Conservation (phyloP, 2,329 filamentous ascomycete species). For the Dactylellina cionopaga region DNA sequence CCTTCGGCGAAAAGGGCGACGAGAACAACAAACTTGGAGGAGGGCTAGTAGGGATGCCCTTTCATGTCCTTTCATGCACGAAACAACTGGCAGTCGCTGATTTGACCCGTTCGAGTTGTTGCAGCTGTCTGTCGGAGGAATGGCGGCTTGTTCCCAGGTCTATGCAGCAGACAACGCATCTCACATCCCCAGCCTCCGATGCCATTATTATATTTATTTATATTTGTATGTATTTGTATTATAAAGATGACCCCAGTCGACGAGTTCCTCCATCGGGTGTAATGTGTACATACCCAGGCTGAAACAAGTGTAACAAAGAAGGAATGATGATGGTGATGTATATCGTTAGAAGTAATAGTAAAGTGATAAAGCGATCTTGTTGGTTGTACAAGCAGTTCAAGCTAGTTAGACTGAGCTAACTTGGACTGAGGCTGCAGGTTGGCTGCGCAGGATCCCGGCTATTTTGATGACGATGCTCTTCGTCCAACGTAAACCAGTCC, state of each 20-base stretch:
- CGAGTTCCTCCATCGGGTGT: no score
- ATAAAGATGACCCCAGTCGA: no score
- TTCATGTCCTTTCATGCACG: slow-evolving; percentile 28
- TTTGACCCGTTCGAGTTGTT: slow-evolving; percentile 21
- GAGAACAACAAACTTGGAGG: no score
- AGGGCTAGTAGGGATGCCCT: slow-evolving; percentile 4
- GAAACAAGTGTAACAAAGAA: no score
- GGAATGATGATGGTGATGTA: no score
- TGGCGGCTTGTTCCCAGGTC: slow-evolving; percentile 20
- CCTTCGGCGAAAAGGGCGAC: no score
- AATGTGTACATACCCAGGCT: no score
- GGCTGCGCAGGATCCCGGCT: slow-evolving; percentile 12
- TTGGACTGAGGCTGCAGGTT: no score
- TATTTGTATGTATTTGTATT: neutral
- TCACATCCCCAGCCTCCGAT: neutral
- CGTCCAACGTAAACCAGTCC: neutral
- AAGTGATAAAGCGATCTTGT: no score
- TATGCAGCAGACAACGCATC: slow-evolving; percentile 36
- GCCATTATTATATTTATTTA: neutral
- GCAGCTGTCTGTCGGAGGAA: neutral
- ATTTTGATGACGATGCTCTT: slow-evolving; percentile 45
- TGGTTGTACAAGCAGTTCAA: no score
- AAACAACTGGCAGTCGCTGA: slow-evolving; percentile 49
- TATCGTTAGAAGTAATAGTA: no score
- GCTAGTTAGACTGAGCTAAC: no score